Conservation (phyloP, 176 grass and related monocot genomes). For the Cenchrus americanus region DNA sequence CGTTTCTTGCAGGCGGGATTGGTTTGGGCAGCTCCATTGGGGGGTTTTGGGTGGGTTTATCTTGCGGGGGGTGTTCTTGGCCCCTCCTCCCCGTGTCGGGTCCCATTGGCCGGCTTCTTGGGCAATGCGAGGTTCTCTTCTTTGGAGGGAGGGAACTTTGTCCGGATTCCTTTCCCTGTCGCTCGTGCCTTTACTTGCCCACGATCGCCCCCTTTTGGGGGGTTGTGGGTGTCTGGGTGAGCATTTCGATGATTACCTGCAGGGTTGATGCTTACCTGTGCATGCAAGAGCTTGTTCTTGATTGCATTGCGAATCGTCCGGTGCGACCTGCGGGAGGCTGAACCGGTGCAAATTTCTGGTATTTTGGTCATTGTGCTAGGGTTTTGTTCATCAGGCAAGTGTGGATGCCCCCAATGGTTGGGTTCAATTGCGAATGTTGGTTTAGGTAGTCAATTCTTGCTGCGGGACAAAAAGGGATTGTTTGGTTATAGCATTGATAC, state of each 20-base stretch:
- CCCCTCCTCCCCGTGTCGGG: background rate
- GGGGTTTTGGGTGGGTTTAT: slow-evolving; percentile 32
- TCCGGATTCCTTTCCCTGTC: background rate
- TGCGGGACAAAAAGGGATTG: background rate
- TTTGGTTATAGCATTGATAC: slow-evolving; percentile 6
- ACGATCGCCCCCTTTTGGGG: background rate
- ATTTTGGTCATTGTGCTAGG: background rate
- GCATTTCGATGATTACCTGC: background rate
- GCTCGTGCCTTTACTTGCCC: background rate
- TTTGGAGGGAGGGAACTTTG: background rate
- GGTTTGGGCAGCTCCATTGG: background rate
- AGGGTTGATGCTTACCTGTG: background rate
- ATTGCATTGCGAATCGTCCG: background rate
- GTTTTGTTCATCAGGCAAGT: slow-evolving; percentile 27
- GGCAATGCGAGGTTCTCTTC: background rate
- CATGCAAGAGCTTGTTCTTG: slow-evolving; percentile 2
- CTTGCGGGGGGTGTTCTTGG: background rate
- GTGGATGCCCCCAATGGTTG: background rate
- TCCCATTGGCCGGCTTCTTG: background rate
- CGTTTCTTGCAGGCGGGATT: background rate
- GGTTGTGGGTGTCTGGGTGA: background rate
- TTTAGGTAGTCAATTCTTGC: slow-evolving; percentile 1
- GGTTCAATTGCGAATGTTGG: background rate
- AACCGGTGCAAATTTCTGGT: background rate
- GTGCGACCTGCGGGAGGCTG: background rate